These are phyloP conservation scores for Sanghuangporus sanghuang DNA, from an alignment of 1,284 basidiomycete species.

Conservation along the genomic window DNA sequence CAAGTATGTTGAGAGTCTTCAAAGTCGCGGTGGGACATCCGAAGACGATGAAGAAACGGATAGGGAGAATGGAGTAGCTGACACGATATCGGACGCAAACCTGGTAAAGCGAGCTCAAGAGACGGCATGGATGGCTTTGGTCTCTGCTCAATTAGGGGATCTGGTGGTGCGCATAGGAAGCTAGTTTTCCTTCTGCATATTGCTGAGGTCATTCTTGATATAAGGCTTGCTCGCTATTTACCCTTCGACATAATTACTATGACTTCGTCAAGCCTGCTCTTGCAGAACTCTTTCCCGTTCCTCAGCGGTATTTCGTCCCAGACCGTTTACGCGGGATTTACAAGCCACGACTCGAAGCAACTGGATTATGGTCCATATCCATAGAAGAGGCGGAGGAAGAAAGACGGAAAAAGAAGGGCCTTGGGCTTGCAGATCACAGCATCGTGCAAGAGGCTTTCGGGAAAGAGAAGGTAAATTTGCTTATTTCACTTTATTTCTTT, in stretches of 20 bases:
- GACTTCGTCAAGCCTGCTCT: constrained; percentile 48
- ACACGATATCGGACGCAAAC: constrained; percentile 38
- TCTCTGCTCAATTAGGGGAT: constrained; percentile 63
- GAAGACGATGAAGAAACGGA: constrained; percentile 1
- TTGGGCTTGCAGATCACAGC: constrained; percentile 32
- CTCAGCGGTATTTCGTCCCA: constrained; percentile 70
- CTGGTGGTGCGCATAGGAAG: constrained; percentile 49
- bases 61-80: constrained; percentile 16
- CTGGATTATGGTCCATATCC: constrained; percentile 54
- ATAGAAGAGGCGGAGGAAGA: constrained; percentile 40
- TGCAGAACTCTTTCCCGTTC: constrained; percentile 52
- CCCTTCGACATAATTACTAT: constrained; percentile 56
- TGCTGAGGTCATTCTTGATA: constrained; percentile 1
- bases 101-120: constrained; percentile 44
- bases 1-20: constrained; percentile 49
- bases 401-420: constrained; percentile 22
- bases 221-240: constrained; percentile 55
- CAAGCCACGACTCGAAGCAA: constrained; percentile 51
- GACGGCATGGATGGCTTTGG: constrained; percentile 58
- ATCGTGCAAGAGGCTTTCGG: constrained; percentile 44
- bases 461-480: constrained; percentile 49
- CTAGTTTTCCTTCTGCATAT: not conserved
- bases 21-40: constrained; percentile 26
- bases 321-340: constrained; percentile 52
- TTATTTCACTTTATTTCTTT: not conserved